Evolutionary conservation across 139 green algal genomes (phyloP).

Genomic region (Coelastrella sp.): DNA sequence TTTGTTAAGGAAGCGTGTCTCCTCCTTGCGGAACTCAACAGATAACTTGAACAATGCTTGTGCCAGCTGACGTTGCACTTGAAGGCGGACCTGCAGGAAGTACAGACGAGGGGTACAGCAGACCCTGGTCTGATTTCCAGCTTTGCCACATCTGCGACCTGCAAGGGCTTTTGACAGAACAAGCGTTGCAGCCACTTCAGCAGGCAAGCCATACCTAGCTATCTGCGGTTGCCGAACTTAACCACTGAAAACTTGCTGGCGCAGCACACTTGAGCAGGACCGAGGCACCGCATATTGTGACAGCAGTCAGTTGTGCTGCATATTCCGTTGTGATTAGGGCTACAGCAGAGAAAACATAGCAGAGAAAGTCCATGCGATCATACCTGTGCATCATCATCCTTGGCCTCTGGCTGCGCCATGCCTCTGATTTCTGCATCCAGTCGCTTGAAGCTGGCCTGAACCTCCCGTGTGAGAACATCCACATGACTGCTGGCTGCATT

Average conservation of each 20-base stretch:
- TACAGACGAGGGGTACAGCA: not conserved
- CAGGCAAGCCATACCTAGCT: too few relatives aligned
- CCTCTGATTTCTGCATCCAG: constrained; percentile 63
- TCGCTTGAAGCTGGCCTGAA: constrained; percentile 59
- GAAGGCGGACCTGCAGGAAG: constrained; percentile 59
- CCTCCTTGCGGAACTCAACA: constrained; percentile 88
- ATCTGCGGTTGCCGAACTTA: too few relatives aligned
- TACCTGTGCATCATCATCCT: constrained; percentile 42
- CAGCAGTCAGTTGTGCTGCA: too few relatives aligned
- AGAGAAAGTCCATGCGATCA: too few relatives aligned
- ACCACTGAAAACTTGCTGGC: too few relatives aligned
- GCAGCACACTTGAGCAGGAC: not conserved
- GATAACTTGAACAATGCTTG: constrained; percentile 87
- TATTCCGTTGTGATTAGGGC: too few relatives aligned
- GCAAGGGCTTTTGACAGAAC: not conserved
- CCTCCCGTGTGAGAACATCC: constrained; percentile 66
- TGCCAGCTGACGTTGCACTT: constrained; percentile 88
- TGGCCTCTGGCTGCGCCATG: constrained; percentile 39
- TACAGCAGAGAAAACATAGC: too few relatives aligned
- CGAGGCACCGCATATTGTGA: too few relatives aligned
- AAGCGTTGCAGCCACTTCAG: too few relatives aligned
- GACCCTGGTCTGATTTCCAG: not conserved
- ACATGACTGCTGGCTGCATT: constrained; percentile 51
- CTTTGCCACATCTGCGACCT: not conserved
- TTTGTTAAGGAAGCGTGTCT: constrained; percentile 89